These are phyloP conservation scores for Boeremia lycopersici DNA, from an alignment of 2,329 filamentous ascomycete species.

Conservation along the genomic window DNA sequence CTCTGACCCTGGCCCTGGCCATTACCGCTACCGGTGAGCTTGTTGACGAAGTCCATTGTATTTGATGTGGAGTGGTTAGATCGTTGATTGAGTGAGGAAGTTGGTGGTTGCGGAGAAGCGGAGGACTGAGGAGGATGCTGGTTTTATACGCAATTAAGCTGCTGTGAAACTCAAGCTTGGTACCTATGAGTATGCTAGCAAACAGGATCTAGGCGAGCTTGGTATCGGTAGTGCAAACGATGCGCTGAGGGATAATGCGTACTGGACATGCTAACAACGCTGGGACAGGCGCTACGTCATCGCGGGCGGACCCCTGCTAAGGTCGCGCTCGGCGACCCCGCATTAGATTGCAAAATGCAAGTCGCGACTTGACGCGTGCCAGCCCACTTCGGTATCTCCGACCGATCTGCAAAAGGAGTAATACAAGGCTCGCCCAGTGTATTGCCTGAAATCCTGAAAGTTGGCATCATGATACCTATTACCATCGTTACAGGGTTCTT, in stretches of 20 bases:
- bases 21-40: constrained; percentile 50
- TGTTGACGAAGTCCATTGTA: constrained; percentile 57
- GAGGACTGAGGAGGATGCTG: constrained; percentile 1
- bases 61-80: constrained; percentile 6
- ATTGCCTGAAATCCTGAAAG: neutral
- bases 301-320: constrained; percentile 1
- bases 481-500: constrained; percentile 97
- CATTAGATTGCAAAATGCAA: constrained; percentile 16
- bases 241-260: constrained; percentile 13
- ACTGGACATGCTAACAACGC: constrained; percentile 5
- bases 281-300: constrained; percentile 13
- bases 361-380: constrained; percentile 9
- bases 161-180: constrained; percentile 12
- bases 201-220: constrained; percentile 17
- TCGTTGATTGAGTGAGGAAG: constrained; percentile 10
- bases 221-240: constrained; percentile 14
- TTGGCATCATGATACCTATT: constrained; percentile 68
- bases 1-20: constrained; percentile 36
- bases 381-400: constrained; percentile 10
- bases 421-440: neutral
- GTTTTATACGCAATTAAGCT: constrained; percentile 11
- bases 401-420: constrained; percentile 4
- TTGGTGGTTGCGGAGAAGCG: constrained; percentile 2
- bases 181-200: constrained; percentile 11
- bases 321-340: constrained; percentile 8